Conservation (phyloP, 164 flowering plant genomes). For the Umbilicus rupestris region DNA sequence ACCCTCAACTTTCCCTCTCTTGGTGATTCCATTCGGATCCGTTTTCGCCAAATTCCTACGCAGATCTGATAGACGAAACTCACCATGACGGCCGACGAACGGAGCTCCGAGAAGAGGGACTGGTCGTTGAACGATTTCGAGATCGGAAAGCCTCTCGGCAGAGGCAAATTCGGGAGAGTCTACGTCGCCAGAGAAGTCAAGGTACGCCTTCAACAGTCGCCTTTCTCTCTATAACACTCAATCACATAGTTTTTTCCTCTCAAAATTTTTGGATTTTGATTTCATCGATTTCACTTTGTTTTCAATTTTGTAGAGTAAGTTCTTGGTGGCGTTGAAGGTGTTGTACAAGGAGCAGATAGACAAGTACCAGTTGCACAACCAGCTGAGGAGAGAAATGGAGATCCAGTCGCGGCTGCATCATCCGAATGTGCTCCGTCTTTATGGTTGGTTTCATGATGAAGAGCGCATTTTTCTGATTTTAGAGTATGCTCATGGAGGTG, state of each 20-base stretch:
- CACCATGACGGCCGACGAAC: not conserved
- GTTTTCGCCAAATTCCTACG: too few species aligned
- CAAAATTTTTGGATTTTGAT: not conserved
- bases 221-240: not conserved
- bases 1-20: too few species aligned
- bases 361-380: constrained; percentile 61
- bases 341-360: constrained; percentile 73
- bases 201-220: constrained; percentile 27
- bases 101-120: not conserved
- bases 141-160: constrained; percentile 82
- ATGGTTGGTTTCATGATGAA: constrained; percentile 78
- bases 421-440: constrained; percentile 75
- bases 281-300: not conserved
- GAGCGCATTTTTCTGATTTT: constrained; percentile 72
- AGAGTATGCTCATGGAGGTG: constrained; percentile 48
- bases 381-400: constrained; percentile 80
- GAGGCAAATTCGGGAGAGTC: constrained; percentile 84
- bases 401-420: too few species aligned
- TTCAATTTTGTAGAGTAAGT: constrained; percentile 41
- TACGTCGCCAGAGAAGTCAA: constrained; percentile 75
- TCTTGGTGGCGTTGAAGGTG: constrained; percentile 75
- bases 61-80: too few species aligned
- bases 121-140: constrained; percentile 67
- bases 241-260: not conserved
- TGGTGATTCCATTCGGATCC: too few species aligned